A percentile compares a stretch with the other conserved stretches of the same genome.
Evolutionary conservation across 2,329 filamentous ascomycete genomes (phyloP).

Genomic region (Septoria linicola): DNA sequence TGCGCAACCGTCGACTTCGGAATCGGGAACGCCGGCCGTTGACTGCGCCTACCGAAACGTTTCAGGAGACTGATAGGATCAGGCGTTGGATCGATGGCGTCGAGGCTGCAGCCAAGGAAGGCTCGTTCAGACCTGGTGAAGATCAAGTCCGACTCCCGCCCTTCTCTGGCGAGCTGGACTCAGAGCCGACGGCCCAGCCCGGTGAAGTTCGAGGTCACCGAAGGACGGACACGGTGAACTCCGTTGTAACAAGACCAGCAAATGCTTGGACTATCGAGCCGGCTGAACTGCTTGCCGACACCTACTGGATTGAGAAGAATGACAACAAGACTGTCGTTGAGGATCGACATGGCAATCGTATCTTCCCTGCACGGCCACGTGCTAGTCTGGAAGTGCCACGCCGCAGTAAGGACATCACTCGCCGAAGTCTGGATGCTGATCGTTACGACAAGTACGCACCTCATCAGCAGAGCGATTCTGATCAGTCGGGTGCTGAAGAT

Average conservation of each 20-base stretch:
- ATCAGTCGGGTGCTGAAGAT: conserved; percentile 23
- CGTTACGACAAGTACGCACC: conserved; percentile 12
- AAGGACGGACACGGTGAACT: conserved; percentile 44
- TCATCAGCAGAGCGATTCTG: conserved; percentile 14
- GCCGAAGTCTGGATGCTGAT: conserved; percentile 7
- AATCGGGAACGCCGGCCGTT: conserved; percentile 73
- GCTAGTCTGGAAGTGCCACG: conserved; percentile 28
- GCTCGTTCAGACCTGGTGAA: conserved; percentile 41
- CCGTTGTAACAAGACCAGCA: conserved; percentile 68
- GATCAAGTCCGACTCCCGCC: conserved; percentile 34
- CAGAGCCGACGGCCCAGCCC: conserved; percentile 13
- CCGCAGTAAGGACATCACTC: conserved; percentile 25
- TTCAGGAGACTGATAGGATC: conserved; percentile 70
- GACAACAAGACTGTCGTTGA: conserved; percentile 79
- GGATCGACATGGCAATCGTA: conserved; percentile 70
- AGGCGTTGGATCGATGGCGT: conserved; percentile 75
- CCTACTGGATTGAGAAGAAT: conserved; percentile 83
- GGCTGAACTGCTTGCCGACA: conserved; percentile 82
- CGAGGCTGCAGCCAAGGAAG: conserved; percentile 46
- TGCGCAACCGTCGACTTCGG: conserved; percentile 84
- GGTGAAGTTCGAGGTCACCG: conserved; percentile 30
- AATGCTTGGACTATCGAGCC: conserved; percentile 84
- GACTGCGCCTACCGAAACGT: conserved; percentile 72
- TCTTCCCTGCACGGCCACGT: conserved; percentile 56
- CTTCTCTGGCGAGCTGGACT: conserved; percentile 33